Conservation (phyloP, 768 basidiomycete genomes). For the Mycena indigotica region DNA sequence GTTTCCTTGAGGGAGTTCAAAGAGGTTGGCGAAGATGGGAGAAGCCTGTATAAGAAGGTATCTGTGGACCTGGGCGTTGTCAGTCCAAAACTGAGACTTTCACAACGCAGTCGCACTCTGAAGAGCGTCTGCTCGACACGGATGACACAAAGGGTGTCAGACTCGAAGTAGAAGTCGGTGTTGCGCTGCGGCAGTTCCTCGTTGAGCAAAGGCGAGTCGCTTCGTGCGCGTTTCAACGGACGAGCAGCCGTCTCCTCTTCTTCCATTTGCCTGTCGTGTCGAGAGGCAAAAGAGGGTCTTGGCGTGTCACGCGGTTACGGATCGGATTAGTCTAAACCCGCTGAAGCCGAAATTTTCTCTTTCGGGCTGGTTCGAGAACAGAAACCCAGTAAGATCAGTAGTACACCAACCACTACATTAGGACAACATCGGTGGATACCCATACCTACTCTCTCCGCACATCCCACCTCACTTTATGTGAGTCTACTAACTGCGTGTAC, state of each 20-base stretch:
- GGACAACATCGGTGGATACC: too few species aligned
- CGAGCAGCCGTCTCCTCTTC: background rate
- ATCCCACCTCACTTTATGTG: too few species aligned
- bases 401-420: too few species aligned
- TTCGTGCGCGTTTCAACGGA: background rate
- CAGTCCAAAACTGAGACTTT: background rate
- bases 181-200: background rate
- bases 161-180: background rate
- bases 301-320: too few species aligned
- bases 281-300: background rate
- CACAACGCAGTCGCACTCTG: background rate
- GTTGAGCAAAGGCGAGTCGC: background rate
- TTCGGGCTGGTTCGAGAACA: too few species aligned
- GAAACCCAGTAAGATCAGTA: too few species aligned
- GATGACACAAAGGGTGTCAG: background rate
- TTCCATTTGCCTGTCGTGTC: background rate
- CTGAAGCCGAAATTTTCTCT: too few species aligned
- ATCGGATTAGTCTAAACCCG: too few species aligned
- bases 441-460: too few species aligned
- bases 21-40: background rate
- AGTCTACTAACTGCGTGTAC: too few species aligned
- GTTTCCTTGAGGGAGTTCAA: conserved; percentile 2
- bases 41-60: background rate
- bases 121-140: conserved; percentile 9
- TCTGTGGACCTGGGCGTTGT: background rate